A percentile compares a stretch with the other conserved stretches of the same genome.
These are phyloP conservation scores for Cenchrus purpureus DNA, from an alignment of 176 grass and related monocot genomes.

Conservation along the genomic window DNA sequence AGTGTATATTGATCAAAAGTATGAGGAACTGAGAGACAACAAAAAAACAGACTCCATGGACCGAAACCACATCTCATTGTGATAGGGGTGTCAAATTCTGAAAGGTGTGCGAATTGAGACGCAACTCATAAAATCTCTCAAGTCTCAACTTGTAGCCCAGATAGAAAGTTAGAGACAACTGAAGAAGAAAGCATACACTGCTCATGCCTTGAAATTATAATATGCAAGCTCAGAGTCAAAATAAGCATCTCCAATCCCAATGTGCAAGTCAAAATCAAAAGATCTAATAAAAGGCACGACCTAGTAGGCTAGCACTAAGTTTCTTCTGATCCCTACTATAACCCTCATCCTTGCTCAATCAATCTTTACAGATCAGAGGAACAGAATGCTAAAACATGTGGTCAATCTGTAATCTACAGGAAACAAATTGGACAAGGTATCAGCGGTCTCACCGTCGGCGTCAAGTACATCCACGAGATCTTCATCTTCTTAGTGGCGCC, in stretches of 20 bases:
- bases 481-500: constrained; percentile 41
- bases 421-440: not conserved
- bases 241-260: not conserved
- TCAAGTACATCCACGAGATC: constrained; percentile 63
- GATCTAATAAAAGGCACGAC: not conserved
- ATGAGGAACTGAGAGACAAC: not conserved
- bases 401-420: not conserved
- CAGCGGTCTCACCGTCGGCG: constrained; percentile 41
- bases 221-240: not conserved
- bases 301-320: not conserved
- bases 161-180: not conserved
- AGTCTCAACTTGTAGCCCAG: not conserved
- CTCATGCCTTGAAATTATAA: not conserved
- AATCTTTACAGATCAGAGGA: not conserved
- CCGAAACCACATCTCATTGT: not conserved
- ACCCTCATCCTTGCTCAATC: not conserved
- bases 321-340: not conserved
- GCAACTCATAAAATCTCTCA: no score
- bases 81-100: no score
- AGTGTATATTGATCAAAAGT: not conserved
- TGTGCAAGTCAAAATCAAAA: not conserved
- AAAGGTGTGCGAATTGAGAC: no score
- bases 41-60: not conserved
- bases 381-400: not conserved
- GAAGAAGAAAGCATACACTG: not conserved